Conservation (phyloP, 2,329 filamentous ascomycete species). For the Stagonosporopsis cucurbitacearum region DNA sequence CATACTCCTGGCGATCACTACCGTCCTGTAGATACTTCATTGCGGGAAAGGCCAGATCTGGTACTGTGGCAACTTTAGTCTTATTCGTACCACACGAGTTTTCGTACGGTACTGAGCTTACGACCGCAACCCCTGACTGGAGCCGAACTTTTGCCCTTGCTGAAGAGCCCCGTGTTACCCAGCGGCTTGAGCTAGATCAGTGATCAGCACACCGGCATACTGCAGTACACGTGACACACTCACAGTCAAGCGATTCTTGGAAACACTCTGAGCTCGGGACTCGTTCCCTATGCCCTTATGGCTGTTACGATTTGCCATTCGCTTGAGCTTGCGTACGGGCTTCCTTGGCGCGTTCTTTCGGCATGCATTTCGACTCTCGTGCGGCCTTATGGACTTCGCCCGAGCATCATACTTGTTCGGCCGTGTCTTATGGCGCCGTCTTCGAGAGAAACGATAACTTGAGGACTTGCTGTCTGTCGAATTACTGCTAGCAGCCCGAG, state of each 20-base stretch:
- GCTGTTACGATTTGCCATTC: conserved; percentile 46
- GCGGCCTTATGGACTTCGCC: conserved; percentile 34
- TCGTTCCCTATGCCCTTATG: conserved; percentile 49
- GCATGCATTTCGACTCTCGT: conserved; percentile 24
- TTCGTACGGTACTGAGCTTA: conserved; percentile 34
- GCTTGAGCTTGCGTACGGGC: conserved; percentile 45
- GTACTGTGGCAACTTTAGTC: conserved; percentile 49
- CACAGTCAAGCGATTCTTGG: conserved; percentile 57
- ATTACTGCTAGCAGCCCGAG: conserved; percentile 19
- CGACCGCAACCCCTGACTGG: conserved; percentile 53
- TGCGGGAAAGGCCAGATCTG: conserved; percentile 60
- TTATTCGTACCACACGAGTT: conserved; percentile 17
- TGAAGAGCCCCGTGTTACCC: conserved; percentile 55
- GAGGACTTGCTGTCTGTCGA: conserved; percentile 27
- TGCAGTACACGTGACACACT: conserved; percentile 23
- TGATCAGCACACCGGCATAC: conserved; percentile 30
- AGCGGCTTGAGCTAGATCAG: conserved; percentile 52
- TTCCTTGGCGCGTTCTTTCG: conserved; percentile 39
- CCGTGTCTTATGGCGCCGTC: conserved; percentile 55
- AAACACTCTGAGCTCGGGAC: conserved; percentile 55
- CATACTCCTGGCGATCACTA: conserved; percentile 34
- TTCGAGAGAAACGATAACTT: conserved; percentile 49
- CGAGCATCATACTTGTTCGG: conserved; percentile 54
- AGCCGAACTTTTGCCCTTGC: conserved; percentile 56
- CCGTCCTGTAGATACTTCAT: conserved; percentile 57